A percentile compares a stretch with the other conserved stretches of the same genome.
Evolutionary conservation across 2,329 filamentous ascomycete species (phyloP).

Genomic region (Aspergillus sergii): DNA sequence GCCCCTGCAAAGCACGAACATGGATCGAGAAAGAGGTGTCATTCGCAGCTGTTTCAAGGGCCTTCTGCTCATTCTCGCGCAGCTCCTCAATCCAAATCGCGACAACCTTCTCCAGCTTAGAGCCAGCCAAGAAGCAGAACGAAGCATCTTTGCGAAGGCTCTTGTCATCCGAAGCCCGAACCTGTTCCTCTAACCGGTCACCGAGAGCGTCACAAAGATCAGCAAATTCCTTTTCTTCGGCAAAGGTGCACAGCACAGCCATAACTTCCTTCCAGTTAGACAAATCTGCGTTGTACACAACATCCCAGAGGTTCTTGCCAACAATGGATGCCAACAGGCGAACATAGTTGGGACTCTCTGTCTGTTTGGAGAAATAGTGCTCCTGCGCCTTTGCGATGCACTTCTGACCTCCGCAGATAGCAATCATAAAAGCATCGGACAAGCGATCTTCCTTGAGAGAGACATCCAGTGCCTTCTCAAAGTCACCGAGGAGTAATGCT

Average conservation of each 20-base stretch:
- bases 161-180: conserved; percentile 57
- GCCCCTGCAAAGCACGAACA: conserved; percentile 81
- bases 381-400: conserved; percentile 92
- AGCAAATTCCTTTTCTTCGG: conserved; percentile 85
- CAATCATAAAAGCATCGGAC: conserved; percentile 96
- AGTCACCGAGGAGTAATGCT: conserved; percentile 86
- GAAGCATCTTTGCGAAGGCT: conserved; percentile 79
- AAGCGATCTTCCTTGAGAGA: conserved; percentile 87
- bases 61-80: conserved; percentile 76
- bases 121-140: conserved; percentile 94
- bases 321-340: conserved; percentile 89
- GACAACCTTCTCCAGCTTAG: conserved; percentile 96
- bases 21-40: conserved; percentile 92
- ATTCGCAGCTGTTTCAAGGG: conserved; percentile 67
- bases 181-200: conserved; percentile 78
- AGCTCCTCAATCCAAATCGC: conserved; percentile 91
- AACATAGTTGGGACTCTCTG: conserved; percentile 84
- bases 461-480: conserved; percentile 84
- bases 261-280: conserved; percentile 96
- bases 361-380: conserved; percentile 83
- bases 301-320: conserved; percentile 95
- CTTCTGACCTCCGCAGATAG: conserved; percentile 91
- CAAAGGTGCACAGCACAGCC: conserved; percentile 94
- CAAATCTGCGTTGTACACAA: conserved; percentile 94
- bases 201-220: conserved; percentile 94